Percentiles rank a stretch among this genome's conserved stretches.
Conservation (phyloP, 2,329 filamentous ascomycete genomes). For the Alternaria ventricosa region DNA sequence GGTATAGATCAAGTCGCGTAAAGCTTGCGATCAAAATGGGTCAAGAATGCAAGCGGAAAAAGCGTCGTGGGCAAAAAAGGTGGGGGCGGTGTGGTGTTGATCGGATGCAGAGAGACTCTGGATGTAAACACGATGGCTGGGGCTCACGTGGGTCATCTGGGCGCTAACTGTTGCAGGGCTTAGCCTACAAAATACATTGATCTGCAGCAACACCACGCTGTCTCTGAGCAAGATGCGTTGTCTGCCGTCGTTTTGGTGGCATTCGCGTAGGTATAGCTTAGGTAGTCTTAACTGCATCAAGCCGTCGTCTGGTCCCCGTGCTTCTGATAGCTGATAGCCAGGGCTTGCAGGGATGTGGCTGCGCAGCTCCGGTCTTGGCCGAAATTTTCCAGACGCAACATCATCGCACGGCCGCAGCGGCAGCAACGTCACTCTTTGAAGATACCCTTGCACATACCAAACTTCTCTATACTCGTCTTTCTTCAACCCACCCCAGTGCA, state of each 20-base stretch:
- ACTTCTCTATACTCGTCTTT: neutral
- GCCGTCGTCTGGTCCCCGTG: constrained; percentile 25
- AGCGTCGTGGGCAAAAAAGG: constrained; percentile 19
- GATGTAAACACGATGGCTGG: constrained; percentile 34
- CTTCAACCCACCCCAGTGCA: neutral
- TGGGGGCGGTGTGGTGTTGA: constrained; percentile 30
- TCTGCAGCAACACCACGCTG: constrained; percentile 1
- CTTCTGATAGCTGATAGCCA: constrained; percentile 12
- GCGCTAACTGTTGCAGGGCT: constrained; percentile 17
- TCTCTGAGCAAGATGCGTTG: neutral
- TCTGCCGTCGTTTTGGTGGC: neutral
- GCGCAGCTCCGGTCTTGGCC: constrained; percentile 36
- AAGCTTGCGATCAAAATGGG: constrained; percentile 54
- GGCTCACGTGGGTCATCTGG: constrained; percentile 23
- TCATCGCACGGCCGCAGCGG: constrained; percentile 21
- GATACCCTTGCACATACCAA: constrained; percentile 2
- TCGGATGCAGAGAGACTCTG: constrained; percentile 22
- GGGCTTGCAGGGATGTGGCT: constrained; percentile 8
- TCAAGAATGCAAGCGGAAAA: constrained; percentile 18
- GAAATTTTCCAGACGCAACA: constrained; percentile 33
- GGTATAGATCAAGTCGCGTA: constrained; percentile 53
- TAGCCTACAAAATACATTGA: neutral
- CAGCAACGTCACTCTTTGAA: constrained; percentile 32
- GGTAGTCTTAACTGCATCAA: constrained; percentile 2
- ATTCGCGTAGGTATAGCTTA: neutral